These are phyloP conservation scores for Podospora australis DNA, from an alignment of 495 filamentous ascomycete genomes.

Conservation along the genomic window DNA sequence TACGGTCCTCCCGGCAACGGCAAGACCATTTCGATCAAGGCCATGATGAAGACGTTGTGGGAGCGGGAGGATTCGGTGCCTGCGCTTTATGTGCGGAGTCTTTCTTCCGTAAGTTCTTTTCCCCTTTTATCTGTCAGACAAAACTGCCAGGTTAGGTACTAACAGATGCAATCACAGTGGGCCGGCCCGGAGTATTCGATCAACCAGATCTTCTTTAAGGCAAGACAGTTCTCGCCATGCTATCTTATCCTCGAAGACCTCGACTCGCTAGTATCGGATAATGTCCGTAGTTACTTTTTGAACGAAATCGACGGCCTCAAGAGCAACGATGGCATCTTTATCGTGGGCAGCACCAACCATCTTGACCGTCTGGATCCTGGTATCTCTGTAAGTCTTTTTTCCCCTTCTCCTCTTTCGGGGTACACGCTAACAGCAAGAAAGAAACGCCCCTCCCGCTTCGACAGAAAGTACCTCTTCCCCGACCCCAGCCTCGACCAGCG, in stretches of 20 bases:
- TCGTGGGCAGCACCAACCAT: conserved; percentile 60
- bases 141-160: conserved; percentile 20
- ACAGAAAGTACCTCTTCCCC: conserved; percentile 58
- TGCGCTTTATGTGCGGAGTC: conserved; percentile 31
- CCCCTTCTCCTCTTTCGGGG: background rate
- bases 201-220: conserved; percentile 42
- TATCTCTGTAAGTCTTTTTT: conserved; percentile 37
- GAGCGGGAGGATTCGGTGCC: conserved; percentile 30
- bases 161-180: conserved; percentile 22
- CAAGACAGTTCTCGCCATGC: conserved; percentile 46
- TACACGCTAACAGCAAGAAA: conserved; percentile 3
- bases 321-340: conserved; percentile 60
- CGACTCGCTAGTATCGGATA: conserved; percentile 51
- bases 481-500: conserved; percentile 48
- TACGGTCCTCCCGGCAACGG: conserved; percentile 58
- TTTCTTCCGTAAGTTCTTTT: conserved; percentile 27
- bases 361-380: conserved; percentile 54
- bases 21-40: conserved; percentile 65
- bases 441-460: conserved; percentile 58
- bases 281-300: conserved; percentile 57
- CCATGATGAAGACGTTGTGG: conserved; percentile 54
- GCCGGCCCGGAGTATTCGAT: conserved; percentile 42
- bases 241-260: conserved; percentile 60
- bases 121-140: conserved; percentile 37
- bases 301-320: conserved; percentile 67